Base-by-base conservation (phyloP, 1,139 yeast species). In the Martiniozyma asiatica region DNA sequence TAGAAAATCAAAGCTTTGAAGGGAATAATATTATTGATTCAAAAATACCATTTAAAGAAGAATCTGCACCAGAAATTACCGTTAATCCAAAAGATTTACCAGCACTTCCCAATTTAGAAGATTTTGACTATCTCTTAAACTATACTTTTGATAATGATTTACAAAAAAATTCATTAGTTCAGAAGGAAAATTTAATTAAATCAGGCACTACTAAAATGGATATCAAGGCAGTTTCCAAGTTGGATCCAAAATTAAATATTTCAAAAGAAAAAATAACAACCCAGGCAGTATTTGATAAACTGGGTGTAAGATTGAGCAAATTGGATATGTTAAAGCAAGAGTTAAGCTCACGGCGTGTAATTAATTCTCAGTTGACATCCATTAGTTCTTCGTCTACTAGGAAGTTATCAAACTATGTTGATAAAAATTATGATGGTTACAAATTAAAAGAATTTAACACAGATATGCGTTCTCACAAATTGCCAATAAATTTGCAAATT, bases 41-140 rank as follows among this genome's bases (percentile, higher is more conserved):
- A 12, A 12, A 22, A n/a, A 8, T 14, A n/a, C 6, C 29, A 26
- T 17, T 17, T 17, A 17, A 17, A 17, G 18, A 17, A 17, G 18
- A 17, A 17, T 25, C 31, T 6, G 35, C 27, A 27, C 37, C 8
- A 33, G 27, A 24, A 15, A 21, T 34, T 5, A 36, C 39, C 1
- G 33, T 35, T 6, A 36, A 36, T 21, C 39, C 39, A 12, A 36
- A 36, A 28, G 39, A 36, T 25, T 36, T 45, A 15, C 51, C 51
- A 2, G 40, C 42, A 10, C 29, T 47, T 12, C 51, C 51, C 3
- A 51, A 48, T 22, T 29, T 47, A 19, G 44, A 47, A 17, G 57
- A 53, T 25, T 53, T 48, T 31, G 47, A 42, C 25, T 51, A 50
- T 33, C 32, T 53, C 28, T 47, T 53, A 17, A 53, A 50, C 25